Evolutionary conservation across 257 asterid species (phyloP).

Genomic region (Thymus quinquecostatus): DNA sequence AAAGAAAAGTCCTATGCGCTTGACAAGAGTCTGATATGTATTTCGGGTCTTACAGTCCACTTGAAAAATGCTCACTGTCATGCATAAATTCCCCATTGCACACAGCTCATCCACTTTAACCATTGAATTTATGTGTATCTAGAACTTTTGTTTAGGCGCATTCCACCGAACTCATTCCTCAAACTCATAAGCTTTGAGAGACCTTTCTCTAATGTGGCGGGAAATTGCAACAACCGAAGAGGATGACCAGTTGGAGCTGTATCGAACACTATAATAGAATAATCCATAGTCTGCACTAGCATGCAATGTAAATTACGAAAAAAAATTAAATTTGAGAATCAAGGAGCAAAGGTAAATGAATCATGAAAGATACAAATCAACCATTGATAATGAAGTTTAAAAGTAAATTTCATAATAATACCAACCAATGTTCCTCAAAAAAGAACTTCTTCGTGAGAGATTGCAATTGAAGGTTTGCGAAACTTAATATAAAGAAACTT

Average conservation of each 20-base stretch:
- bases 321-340: constrained; percentile 18
- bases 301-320: constrained; percentile 44
- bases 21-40: not conserved
- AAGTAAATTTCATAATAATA: not conserved
- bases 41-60: constrained; percentile 1
- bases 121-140: constrained; percentile 7
- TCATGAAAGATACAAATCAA: not conserved
- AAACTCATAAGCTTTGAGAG: constrained; percentile 82
- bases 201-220: constrained; percentile 90
- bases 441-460: not conserved
- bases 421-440: not conserved
- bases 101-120: not conserved
- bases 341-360: constrained; percentile 6
- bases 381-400: not conserved
- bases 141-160: constrained; percentile 29
- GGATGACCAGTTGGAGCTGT: constrained; percentile 99
- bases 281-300: constrained; percentile 96
- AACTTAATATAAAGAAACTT: not conserved
- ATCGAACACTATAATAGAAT: constrained; percentile 91
- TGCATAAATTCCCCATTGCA: not conserved
- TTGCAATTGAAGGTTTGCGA: constrained; percentile 1
- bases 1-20: not conserved
- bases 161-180: constrained; percentile 88
- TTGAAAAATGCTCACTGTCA: not conserved
- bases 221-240: constrained; percentile 91